Base-by-base conservation (phyloP, 177 flowering plant species). In the Vitis hybrid region DNA sequence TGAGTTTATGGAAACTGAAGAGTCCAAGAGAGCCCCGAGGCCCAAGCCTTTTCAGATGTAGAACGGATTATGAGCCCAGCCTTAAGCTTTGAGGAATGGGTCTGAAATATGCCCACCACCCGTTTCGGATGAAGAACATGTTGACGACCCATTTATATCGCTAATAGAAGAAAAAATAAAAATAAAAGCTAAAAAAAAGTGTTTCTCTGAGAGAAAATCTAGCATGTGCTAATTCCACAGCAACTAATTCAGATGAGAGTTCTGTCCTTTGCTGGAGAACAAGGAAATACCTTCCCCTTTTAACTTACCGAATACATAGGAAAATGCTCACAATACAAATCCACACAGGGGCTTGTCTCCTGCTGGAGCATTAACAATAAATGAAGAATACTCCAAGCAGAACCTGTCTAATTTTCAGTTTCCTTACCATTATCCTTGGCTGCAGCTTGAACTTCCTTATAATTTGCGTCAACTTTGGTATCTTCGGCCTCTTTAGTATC, bases 341-440 rank as follows among this genome's bases (percentile, higher is more conserved):
- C 24, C 11, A 59, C n/a, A 59, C 20, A 59, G 62, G 24, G 20
- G 20, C 8, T 31, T 47, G 13, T 62, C 49, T 1, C 49, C 64
- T 13, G 1, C 18, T n/a, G 13, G 38, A 15, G n/a, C 14, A 14
- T 4, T 8, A 59, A 59, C 5, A 12, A 20, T 20, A 64, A 38
- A 17, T 64, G 53, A 47, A 38, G 66, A 3, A 49, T 47, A 57
- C 58, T n/a, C 44, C 15, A 53, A 19, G 33, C 4, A 64, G 66
- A 66, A 59, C 22, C 61, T 33, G 31, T 67, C 58, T 79, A 78
- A 31, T 70, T 62, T 57, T 78, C 78, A 71, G 56, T 71, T 67
- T 71, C 83, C 61, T 77, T 77, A 19, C 53, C 75, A 71, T 62
- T 78, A 18, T 78, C 79, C 52, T 67, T 69, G 15, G 70, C 44